Base-by-base conservation (phyloP, 2,329 filamentous ascomycete genomes). In the Penicillium corylophilum region DNA sequence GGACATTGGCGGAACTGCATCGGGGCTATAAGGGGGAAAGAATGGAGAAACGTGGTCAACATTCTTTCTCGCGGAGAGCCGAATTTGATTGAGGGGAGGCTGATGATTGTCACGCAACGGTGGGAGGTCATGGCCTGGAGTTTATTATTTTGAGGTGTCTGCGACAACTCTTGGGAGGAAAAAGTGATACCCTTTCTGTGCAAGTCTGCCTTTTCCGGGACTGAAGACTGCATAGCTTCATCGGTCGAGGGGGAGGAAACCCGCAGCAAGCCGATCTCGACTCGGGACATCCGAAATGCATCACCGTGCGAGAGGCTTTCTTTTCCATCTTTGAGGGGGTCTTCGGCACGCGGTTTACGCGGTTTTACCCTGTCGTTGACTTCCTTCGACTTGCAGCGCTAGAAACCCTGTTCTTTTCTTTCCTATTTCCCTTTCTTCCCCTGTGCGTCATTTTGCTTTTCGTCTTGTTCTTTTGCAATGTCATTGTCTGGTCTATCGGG, bases 171-270 rank as follows among this genome's bases (percentile, higher is more conserved):
- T 67, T 64, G 64, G 65, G 64, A 71, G 65, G 64, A 68, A 71
- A 72, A 71, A 72, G 66, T 73, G 71, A 73, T 73, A 73, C 71
- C 71, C 71, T 71, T 69, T 65, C 63, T 67, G 66, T 66, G 65
- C 63, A 67, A 66, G 68, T 72, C 66, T 71, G 66, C 67, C 67
- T 68, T 65, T 41, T 57, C 51, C 57, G 62, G 66, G 64, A 64
- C 66, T 64, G 63, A 65, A 67, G 63, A 64, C 63, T 68, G 67
- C 66, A 66, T 65, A 67, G 66, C 64, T 70, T 69, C 64, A 64
- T 64, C 59, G 65, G 65, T 64, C 64, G 61, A 65, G 61, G 61
- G 63, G 56, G 54, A 59, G 61, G 61, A 64, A 58, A 61, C 62
- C 56, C 60, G 57, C 64, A 59, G 61, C 64, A 63, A 60, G 55